phyloP scores from a whole-genome alignment of 1,139 yeast genomes.

The Debaryomyces sp. region DNA sequence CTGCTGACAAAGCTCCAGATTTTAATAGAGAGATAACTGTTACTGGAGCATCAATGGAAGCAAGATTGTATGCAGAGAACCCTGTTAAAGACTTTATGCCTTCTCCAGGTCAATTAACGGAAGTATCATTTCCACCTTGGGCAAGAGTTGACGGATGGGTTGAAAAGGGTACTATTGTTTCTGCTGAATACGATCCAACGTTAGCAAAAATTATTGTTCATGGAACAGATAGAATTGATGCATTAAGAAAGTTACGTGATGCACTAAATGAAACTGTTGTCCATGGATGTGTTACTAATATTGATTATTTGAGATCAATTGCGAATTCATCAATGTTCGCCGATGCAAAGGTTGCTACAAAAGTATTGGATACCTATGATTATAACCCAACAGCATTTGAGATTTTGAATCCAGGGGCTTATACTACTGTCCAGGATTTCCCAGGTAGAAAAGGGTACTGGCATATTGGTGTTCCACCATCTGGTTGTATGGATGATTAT shows the following conservation, averaged over 20 bases:
- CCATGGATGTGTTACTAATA: constrained; percentile 85
- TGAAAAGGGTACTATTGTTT: constrained; percentile 80
- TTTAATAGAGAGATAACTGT: constrained; percentile 60
- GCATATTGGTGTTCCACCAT: constrained; percentile 95
- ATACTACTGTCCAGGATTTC: constrained; percentile 93
- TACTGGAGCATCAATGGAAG: constrained; percentile 94
- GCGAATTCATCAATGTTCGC: constrained; percentile 84
- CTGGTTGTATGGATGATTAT: constrained; percentile 96
- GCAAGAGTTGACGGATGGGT: constrained; percentile 97
- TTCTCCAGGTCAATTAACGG: constrained; percentile 91
- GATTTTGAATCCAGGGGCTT: constrained; percentile 84
- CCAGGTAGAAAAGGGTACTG: constrained; percentile 92
- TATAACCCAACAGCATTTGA: constrained; percentile 86
- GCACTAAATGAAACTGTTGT: constrained; percentile 88
- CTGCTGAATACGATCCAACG: constrained; percentile 96
- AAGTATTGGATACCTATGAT: constrained; percentile 79
- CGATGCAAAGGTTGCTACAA: constrained; percentile 81
- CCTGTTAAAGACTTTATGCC: constrained; percentile 95
- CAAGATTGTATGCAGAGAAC: constrained; percentile 93
- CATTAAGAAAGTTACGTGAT: constrained; percentile 69
- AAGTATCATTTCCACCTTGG: constrained; percentile 81
- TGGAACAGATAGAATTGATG: constrained; percentile 85
- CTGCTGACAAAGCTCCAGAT: constrained; percentile 86
- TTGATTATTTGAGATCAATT: constrained; percentile 85
- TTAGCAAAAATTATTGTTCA: constrained; percentile 94